Conservation (phyloP, 768 basidiomycete genomes). For the Dioszegia aurantiaca region DNA sequence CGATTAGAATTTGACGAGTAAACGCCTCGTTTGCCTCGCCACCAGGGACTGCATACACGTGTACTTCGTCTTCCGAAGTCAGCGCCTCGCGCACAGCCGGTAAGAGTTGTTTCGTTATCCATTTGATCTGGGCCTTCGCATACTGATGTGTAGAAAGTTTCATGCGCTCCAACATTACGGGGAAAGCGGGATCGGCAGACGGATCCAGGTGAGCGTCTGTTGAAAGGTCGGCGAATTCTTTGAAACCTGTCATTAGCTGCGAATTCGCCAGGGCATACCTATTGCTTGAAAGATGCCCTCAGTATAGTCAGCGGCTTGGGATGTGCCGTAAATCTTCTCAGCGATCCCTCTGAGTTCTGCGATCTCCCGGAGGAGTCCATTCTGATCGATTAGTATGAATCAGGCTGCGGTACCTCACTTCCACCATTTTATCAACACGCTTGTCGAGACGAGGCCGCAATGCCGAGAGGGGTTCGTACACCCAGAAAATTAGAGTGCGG, state of each 20-base stretch:
- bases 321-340: slow-evolving; percentile 33
- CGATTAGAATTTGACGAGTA: slow-evolving; percentile 60
- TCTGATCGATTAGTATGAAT: slow-evolving; percentile 56
- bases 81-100: slow-evolving; percentile 65
- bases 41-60: slow-evolving; percentile 47
- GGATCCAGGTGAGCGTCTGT: slow-evolving; percentile 21
- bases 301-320: slow-evolving; percentile 30
- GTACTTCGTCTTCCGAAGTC: slow-evolving; percentile 42
- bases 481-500: slow-evolving; percentile 83
- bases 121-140: slow-evolving; percentile 83
- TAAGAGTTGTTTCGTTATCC: slow-evolving; percentile 85
- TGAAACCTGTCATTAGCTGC: slow-evolving; percentile 65
- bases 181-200: slow-evolving; percentile 53
- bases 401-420: slow-evolving; percentile 56
- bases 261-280: slow-evolving; percentile 56
- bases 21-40: slow-evolving; percentile 63
- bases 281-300: slow-evolving; percentile 92
- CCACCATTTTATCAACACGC: slow-evolving; percentile 85
- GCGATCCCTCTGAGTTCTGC: slow-evolving; percentile 56
- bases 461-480: slow-evolving; percentile 67
- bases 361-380: slow-evolving; percentile 77
- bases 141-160: slow-evolving; percentile 86
- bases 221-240: slow-evolving; percentile 76
- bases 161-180: slow-evolving; percentile 68
- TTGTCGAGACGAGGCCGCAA: slow-evolving; percentile 69